Evolutionary conservation across 2,329 filamentous ascomycete genomes (phyloP).

Genomic region (Neocucurbitaria cava): DNA sequence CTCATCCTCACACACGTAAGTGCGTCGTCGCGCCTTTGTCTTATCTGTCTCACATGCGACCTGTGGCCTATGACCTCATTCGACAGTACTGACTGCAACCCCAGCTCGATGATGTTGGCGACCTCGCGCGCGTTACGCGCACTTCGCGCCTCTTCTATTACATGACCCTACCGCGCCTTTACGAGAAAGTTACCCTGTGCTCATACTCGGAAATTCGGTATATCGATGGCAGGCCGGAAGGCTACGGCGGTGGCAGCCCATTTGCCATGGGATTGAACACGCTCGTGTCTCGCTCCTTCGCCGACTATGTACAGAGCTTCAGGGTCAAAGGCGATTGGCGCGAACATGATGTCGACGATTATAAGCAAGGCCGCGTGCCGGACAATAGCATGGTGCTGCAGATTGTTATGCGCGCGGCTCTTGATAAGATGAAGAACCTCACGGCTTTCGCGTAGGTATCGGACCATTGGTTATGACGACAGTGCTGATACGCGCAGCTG

Average conservation of each 20-base stretch:
- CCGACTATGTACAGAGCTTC: constrained; percentile 61
- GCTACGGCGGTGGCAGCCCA: constrained; percentile 67
- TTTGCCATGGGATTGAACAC: constrained; percentile 70
- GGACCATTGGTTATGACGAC: not conserved
- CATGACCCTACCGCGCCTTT: constrained; percentile 68
- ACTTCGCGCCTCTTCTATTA: constrained; percentile 69
- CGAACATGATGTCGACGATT: constrained; percentile 64
- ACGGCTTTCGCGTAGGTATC: constrained; percentile 58
- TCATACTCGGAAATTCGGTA: constrained; percentile 67
- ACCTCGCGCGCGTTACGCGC: constrained; percentile 65
- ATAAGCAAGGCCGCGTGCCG: constrained; percentile 65
- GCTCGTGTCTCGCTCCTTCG: constrained; percentile 63
- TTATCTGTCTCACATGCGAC: not conserved
- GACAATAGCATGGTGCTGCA: constrained; percentile 70
- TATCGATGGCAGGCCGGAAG: constrained; percentile 63
- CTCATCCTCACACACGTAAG: constrained; percentile 63
- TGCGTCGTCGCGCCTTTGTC: constrained; percentile 5
- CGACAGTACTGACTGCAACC: constrained; percentile 12
- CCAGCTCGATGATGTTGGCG: constrained; percentile 64
- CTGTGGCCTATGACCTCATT: constrained; percentile 18
- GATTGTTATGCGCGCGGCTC: constrained; percentile 63
- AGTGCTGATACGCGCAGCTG: constrained; percentile 53
- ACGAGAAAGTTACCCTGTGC: constrained; percentile 62
- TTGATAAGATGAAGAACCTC: constrained; percentile 65
- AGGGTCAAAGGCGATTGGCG: constrained; percentile 63